Evolutionary conservation across 441 rosid genomes (phyloP), one percentile per base, ranked within the genome.

Genomic region (Kokia cookei): DNA sequence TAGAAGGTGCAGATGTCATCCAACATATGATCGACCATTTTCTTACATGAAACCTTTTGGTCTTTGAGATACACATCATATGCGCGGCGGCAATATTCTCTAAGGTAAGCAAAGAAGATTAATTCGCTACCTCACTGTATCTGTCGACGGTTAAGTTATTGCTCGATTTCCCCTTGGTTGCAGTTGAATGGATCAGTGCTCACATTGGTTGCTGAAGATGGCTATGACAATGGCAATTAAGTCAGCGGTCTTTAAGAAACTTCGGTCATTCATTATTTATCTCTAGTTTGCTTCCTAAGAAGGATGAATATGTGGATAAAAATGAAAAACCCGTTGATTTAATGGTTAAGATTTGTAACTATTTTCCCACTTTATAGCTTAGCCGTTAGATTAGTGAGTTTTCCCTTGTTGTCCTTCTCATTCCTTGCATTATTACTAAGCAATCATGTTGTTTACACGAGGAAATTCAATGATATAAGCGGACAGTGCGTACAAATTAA

Each of bases 261-360:
- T 77, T 72, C 65, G 64, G 69, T 70, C 60, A 51, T 78, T 86
- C 71, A 8, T 74, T 62, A n/a, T 29, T 50, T 45, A 10, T 68
- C 6, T 15, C 9, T 58, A 58, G 35, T 24, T 58, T 26, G 62
- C 7, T 54, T 22, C 13, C 29, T 19, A 22, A 8, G 27, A 55
- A 19, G 9, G 27, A 55, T 55, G 61, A 12, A 55, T 19, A 55
- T 3, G 11, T 3, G 11, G 60, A 5, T 55, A 17, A 55, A 19
- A 55, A 11, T 3, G 24, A n/a, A 11, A 50, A 50, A 15, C 7
- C n/a, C n/a, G 22, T 5, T 50, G 24, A 24, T 57, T 29, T 5
- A 57, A 57, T 57, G 29, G 32, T 57, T 57, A 7, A 55, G 29
- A 50, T 55, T 22, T 57, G 11, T 57, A 57, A 10, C 32, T 4